Percentiles rank a stretch among this genome's conserved stretches.
These are phyloP conservation scores for Barbarea vulgaris DNA, from an alignment of 345 rosid species.

Conservation along the genomic window DNA sequence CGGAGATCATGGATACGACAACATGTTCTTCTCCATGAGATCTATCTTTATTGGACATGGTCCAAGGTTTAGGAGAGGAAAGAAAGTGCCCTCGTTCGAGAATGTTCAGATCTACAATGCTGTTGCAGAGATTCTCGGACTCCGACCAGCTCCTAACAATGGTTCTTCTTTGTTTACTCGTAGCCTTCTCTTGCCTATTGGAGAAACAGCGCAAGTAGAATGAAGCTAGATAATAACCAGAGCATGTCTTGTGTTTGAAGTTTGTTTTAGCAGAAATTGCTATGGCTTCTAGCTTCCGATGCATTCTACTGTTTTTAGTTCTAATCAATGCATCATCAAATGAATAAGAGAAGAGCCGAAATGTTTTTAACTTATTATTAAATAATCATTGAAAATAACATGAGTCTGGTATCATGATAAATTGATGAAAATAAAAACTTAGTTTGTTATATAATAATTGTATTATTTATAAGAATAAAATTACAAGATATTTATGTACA, in stretches of 20 bases:
- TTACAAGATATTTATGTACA: too few relatives aligned
- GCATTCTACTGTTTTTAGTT: neutral
- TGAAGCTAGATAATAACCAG: neutral
- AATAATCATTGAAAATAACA: too few relatives aligned
- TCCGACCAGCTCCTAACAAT: slow-evolving; percentile 73
- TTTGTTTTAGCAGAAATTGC: neutral
- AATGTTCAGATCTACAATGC: slow-evolving; percentile 82
- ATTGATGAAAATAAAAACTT: too few relatives aligned
- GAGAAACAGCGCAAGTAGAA: too few relatives aligned
- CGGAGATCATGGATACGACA: slow-evolving; percentile 89
- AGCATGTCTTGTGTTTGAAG: neutral
- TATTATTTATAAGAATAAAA: too few relatives aligned
- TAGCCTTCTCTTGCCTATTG: slow-evolving; percentile 13
- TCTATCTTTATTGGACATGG: slow-evolving; percentile 86
- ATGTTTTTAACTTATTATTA: neutral
- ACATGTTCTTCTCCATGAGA: slow-evolving; percentile 88
- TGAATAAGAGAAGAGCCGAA: neutral
- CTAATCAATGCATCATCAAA: neutral
- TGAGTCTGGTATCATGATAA: too few relatives aligned
- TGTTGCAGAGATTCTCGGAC: slow-evolving; percentile 73
- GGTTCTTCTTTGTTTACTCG: slow-evolving; percentile 55
- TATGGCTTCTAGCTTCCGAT: neutral
- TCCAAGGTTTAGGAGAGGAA: slow-evolving; percentile 69
- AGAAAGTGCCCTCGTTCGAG: slow-evolving; percentile 89
- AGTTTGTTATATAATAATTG: too few relatives aligned